Base-by-base conservation (phyloP, 2,329 filamentous ascomycete genomes). In the Colletotrichum camelliae region DNA sequence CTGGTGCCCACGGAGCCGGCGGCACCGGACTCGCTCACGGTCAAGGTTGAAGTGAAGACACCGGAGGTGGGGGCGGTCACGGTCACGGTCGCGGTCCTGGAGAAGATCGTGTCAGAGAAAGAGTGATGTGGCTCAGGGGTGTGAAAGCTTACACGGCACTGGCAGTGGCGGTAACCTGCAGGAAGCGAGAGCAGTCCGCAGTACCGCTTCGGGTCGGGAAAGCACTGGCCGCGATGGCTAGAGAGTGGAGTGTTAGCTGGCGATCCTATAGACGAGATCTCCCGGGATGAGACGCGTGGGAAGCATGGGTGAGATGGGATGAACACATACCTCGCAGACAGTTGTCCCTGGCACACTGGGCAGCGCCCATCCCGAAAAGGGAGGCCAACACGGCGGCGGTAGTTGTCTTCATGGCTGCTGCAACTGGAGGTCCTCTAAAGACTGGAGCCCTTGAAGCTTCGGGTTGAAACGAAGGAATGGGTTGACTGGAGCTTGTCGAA, bases 311-410 rank as follows among this genome's bases (percentile, higher is more conserved):
- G 43, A 43, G 29, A 52, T 37, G 21, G 21, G 33, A 70, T 35
- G 57, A 58, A 21, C 18, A 43, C 74, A 24, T 43, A 74, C 74
- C 74, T 74, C 74, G 39, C 21, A 73, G 58, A 62, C 74, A 76
- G 74, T 76, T 76, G 74, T 76, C 74, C 70, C 70, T 76, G 70
- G 64, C 65, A 60, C 74, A 76, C 24, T 76, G 64, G 55, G 74
- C 74, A 67, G 65, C 74, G 48, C 64, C 18, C 70, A 74, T 48
- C 74, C 70, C 74, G 33, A 76, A 76, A 43, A 76, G 70, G 74
- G 74, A 52, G 74, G 70, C 74, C 74, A 76, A 43, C 70, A 74
- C 74, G 70, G 74, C 70, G 64, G 70, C 65, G 65, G 74, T 76
- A 31, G 65, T 65, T 29, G 70, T 35, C 70, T 76, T 76, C 74